These are phyloP conservation scores for Vaccinium macrocarpon DNA, from an alignment of 148 eudicot genomes.

Conservation along the genomic window DNA sequence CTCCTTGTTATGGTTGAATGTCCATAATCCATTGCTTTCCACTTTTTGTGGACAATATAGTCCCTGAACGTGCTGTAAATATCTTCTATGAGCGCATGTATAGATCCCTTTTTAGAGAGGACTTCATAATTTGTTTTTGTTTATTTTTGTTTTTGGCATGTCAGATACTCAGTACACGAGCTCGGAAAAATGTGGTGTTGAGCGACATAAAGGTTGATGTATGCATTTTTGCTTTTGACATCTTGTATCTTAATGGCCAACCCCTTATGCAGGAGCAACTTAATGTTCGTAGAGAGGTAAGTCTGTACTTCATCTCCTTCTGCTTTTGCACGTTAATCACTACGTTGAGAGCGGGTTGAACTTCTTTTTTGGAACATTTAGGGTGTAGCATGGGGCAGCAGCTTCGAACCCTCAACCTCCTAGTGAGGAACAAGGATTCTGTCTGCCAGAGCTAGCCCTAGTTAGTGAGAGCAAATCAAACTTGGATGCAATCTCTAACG, in stretches of 20 bases:
- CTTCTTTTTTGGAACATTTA: neutral
- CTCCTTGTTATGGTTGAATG: neutral
- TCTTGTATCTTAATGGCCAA: slow-evolving; percentile 76
- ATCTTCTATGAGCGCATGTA: neutral
- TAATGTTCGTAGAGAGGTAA: slow-evolving; percentile 78
- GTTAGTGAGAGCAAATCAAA: neutral
- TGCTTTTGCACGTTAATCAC: neutral
- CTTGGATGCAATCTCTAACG: neutral
- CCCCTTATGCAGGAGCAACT: slow-evolving; percentile 93
- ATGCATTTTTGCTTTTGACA: slow-evolving; percentile 87
- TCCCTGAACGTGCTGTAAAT: neutral
- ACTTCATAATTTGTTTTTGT: neutral
- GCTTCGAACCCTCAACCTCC: neutral
- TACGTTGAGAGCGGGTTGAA: neutral
- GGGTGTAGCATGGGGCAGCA: neutral
- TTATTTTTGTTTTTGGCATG: slow-evolving; percentile 1
- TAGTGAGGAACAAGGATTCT: neutral
- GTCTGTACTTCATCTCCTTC: neutral
- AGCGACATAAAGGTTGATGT: slow-evolving; percentile 90
- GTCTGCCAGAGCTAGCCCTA: neutral
- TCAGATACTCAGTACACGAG: slow-evolving; percentile 85
- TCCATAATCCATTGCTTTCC: neutral
- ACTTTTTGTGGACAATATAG: neutral
- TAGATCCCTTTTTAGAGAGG: neutral
- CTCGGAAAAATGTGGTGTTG: slow-evolving; percentile 84